Conservation (phyloP, 1,284 basidiomycete species). For the Cutaneotrichosporon mucoides region DNA sequence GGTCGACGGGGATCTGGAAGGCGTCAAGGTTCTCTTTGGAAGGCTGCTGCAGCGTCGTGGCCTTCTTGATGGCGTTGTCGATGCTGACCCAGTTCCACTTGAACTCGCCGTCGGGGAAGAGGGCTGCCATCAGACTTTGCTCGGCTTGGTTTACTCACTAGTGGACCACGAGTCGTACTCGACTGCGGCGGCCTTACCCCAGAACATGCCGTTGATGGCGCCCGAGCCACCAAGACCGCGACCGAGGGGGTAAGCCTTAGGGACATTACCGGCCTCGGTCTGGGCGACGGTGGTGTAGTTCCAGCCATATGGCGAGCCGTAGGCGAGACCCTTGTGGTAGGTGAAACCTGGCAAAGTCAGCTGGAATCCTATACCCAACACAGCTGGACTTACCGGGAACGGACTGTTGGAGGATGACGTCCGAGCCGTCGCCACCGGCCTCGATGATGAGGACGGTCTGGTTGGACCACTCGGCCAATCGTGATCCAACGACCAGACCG, state of each 20-base stretch:
- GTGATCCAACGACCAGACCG: constrained; percentile 65
- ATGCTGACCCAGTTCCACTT: constrained; percentile 43
- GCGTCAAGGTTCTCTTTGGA: constrained; percentile 37
- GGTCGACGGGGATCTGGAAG: constrained; percentile 48
- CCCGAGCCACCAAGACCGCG: constrained; percentile 66
- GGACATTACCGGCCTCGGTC: constrained; percentile 21
- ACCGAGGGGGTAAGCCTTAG: constrained; percentile 57
- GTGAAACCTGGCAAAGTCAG: constrained; percentile 30
- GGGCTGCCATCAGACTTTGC: constrained; percentile 17
- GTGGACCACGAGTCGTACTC: constrained; percentile 51
- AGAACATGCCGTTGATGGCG: constrained; percentile 69
- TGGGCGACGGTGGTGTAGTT: constrained; percentile 55
- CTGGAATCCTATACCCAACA: constrained; percentile 12
- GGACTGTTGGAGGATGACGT: constrained; percentile 50
- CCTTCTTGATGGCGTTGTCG: constrained; percentile 23
- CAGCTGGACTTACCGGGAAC: constrained; percentile 48
- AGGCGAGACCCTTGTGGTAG: constrained; percentile 39
- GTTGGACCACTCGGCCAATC: constrained; percentile 64
- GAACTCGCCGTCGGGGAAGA: constrained; percentile 40
- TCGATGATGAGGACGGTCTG: constrained; percentile 68
- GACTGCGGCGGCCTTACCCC: constrained; percentile 44
- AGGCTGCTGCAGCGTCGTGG: constrained; percentile 38
- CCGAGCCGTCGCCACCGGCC: constrained; percentile 61
- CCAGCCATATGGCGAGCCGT: constrained; percentile 60
- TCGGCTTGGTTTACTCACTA: constrained; percentile 16